Evolutionary conservation across 2,329 filamentous ascomycete species (phyloP), one percentile per base, ranked within the genome.

Genomic region (Aspergillus costaricaensis): DNA sequence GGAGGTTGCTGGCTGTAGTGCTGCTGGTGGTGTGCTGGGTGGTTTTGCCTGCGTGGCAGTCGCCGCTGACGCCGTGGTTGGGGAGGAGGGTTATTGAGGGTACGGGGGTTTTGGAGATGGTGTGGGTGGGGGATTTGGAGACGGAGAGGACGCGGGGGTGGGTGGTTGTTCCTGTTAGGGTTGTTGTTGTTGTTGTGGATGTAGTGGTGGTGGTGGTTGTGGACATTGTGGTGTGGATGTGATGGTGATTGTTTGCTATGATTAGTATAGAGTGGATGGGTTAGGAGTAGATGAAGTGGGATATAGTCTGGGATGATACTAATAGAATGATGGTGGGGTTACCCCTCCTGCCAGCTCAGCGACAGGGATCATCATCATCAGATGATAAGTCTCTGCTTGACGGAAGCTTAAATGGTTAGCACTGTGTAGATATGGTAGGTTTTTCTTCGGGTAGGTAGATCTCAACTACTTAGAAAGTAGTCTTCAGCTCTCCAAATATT

Each of bases 41-140:
- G 15, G 60, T 62, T n/a, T 21, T 17, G 8, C 62, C 62, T 4
- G 52, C 51, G 38, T 64, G 62, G 25, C 57, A 60, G 49, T 64
- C 62, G 5, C 62, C 62, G 25, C 58, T 47, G 12, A 64, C 44
- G n/a, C 62, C 62, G 32, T 58, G 32, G 17, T 48, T 41, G 15
- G 51, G 14, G 49, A 64, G 32, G 0, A 64, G 55, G 3, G 17
- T 64, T 23, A 64, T 57, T 7, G 47, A 54, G 0, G 47, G 12
- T 3, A 51, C 51, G 15, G 58, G 21, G 19, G 23, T 47, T 38
- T 64, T 64, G 30, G 60, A 60, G 51, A 59, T 60, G 5, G 48
- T 49, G 38, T 64, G 62, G 0, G 55, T 21, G 8, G 55, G 2
- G 3, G 58, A 58, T 30, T n/a, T 52, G 51, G 60, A 12, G 36